Base-by-base conservation (phyloP, 192 early-diverging fungal species). In the Chytriomyces sp. region DNA sequence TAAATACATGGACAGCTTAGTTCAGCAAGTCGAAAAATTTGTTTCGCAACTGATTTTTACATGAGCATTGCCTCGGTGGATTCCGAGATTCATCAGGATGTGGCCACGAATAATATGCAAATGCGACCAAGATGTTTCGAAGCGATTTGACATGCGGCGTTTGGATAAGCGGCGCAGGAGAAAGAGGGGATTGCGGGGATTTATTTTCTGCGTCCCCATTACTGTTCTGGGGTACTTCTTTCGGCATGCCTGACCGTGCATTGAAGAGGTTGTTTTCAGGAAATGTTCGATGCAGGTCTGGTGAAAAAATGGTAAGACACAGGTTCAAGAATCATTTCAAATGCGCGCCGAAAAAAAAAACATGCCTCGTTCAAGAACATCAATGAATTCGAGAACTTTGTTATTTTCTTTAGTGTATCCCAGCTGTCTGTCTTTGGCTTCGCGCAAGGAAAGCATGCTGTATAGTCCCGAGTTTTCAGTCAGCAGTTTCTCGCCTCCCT, bases 241-340 rank as follows among this genome's bases (percentile, higher is more conserved):
- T 20, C 18, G 71, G 20, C 63, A 63, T n/a, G 28, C 75, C 20
- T 48, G 59, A 35, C 35, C 18, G 65, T 60, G 50, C 20, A 64
- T 85, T 81, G 77, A 94, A 93, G 62, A 88, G 82, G 49, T 85
- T 84, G 68, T 95, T 95, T 72, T 94, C 90, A 3, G 92, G 92
- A 68, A 93, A 94, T 0, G 92, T 92, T 13, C 92, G 85, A 73
- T 93, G 89, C 44, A 94, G 78, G 82, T 93, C 93, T 92, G 69
- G 28, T 35, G 2, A 35, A 35, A 35, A 35, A 35, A 35, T 35
- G 28, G 2, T 35, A 24, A 20, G 24, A 28, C 43, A 24, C 62
- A 26, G 47, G 24, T 7, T 1, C 47, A 24, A 11, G 18, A 16
- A 50, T 18, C 20, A 71, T 20, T 57, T 57, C 53, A 59, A 59